These are phyloP conservation scores for Marasmius sp. DNA, from an alignment of 1,284 basidiomycete genomes.

Conservation along the genomic window DNA sequence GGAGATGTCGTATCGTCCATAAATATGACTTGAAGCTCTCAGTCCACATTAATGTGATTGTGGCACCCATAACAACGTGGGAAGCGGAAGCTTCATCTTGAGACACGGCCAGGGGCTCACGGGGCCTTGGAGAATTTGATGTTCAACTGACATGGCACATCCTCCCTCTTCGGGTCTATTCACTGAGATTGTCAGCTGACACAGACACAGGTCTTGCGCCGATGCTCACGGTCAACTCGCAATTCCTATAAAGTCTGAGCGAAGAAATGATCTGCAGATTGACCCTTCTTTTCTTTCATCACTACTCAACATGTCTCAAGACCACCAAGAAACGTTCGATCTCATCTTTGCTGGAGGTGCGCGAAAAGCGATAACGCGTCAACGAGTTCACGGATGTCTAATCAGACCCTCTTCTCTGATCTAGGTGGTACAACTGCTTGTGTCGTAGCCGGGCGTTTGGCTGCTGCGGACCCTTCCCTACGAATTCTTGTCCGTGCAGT, in stretches of 20 bases:
- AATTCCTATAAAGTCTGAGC: too few species aligned
- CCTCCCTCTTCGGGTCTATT: too few species aligned
- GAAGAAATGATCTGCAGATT: background rate
- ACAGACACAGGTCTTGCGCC: too few species aligned
- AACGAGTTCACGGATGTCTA: background rate
- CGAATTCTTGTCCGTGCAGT: slow-evolving; percentile 31
- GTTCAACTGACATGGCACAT: too few species aligned
- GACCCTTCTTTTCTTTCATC: background rate
- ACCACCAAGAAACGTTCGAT: slow-evolving; percentile 1
- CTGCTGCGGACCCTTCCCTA: slow-evolving; percentile 37
- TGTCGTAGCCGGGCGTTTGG: slow-evolving; percentile 41
- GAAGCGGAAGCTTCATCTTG: too few species aligned
- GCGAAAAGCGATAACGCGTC: background rate
- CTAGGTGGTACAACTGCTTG: slow-evolving; percentile 43
- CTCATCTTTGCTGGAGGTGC: slow-evolving; percentile 13
- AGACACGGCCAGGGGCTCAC: too few species aligned
- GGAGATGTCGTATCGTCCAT: slow-evolving; percentile 19
- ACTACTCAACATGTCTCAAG: background rate
- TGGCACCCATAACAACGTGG: too few species aligned
- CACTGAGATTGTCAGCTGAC: too few species aligned
- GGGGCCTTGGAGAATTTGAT: too few species aligned
- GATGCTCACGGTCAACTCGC: too few species aligned
- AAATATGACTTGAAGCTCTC: too few species aligned
- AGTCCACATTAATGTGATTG: too few species aligned
- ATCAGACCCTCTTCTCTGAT: background rate